Evolutionary conservation across 176 grass and related monocot genomes (phyloP), one percentile per base, ranked within the genome.

Genomic region (Urochloa ruziziensis): DNA sequence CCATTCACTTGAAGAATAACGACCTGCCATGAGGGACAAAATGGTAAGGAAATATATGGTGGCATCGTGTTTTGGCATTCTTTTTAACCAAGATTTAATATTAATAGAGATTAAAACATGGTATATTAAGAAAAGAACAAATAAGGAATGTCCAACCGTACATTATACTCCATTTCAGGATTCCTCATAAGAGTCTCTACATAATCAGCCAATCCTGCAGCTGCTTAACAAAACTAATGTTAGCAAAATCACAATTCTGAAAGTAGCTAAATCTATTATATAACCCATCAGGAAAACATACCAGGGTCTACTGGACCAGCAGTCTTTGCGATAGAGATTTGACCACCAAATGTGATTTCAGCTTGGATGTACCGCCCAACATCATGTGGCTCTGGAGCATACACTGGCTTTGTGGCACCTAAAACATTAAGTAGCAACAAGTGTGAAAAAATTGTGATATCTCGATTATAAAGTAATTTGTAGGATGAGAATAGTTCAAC

Each of bases 351-450:
- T 69, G 80, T 84, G 49, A 93, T 80, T 74, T 96, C 94, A 57
- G 81, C 94, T 87, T 87, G 86, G 79, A 91, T 58, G 67, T 87
- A 87, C 23, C 91, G 83, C 51, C 94, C 83, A 67, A 96, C 91
- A 10, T 96, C 94, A 74, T 87, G 88, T 74, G 94, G 94, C 53
- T 93, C 94, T 74, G 91, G 91, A 85, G 90, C 88, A 77, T 96
- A 96, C 54, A 77, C 73, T 58, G 67, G 74, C 59, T 88, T 96
- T 78, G 81, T 93, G 59, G 94, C 94, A 75, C 94, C 94, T 96
- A 73, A 78, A 68, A 43, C 39, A 21, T 76, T 79, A 30, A 72
- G 40, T 64, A 61, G 56, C 40, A 61, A 51, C 80, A 84, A 65
- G 5, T 13, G 4, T 87, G 5, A 52, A 66, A 78, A 53, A 13